A percentile compares a stretch with the other conserved stretches of the same genome.
phyloP scores from a whole-genome alignment of 2,329 filamentous ascomycete genomes.

The Sporothrix curviconia region DNA sequence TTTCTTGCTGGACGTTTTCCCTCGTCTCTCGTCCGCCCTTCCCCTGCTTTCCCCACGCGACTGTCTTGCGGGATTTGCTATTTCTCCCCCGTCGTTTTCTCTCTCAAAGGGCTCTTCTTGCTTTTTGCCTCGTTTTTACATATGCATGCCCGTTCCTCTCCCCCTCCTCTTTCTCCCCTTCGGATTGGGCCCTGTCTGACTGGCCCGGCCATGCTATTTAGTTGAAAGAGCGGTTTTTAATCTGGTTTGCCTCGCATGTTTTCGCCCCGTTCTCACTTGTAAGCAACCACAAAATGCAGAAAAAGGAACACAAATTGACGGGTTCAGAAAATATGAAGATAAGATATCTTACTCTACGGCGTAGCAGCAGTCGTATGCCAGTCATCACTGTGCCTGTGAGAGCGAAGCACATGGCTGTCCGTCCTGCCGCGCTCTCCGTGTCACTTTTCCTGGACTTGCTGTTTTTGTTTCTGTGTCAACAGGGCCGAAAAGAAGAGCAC shows the following conservation, averaged over 20 bases:
- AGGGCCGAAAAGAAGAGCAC: neutral
- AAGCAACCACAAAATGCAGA: neutral
- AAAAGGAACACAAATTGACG: too few relatives aligned
- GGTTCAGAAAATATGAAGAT: neutral
- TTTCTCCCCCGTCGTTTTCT: too few relatives aligned
- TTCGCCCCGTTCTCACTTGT: neutral
- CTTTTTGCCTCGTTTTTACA: neutral
- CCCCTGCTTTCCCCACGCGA: too few relatives aligned
- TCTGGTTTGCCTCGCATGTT: neutral
- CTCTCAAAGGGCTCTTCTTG: too few relatives aligned
- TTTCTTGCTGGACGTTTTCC: too few relatives aligned
- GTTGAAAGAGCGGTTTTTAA: neutral
- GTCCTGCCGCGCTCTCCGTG: neutral
- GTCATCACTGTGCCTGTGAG: too few relatives aligned
- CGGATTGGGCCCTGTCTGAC: neutral
- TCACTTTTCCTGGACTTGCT: neutral
- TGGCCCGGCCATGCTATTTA: neutral
- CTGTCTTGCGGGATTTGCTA: too few relatives aligned
- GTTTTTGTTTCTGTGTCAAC: neutral
- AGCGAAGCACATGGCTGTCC: neutral
- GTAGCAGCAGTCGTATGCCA: too few relatives aligned
- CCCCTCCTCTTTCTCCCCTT: neutral
- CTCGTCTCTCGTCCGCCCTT: too few relatives aligned
- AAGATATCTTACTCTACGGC: too few relatives aligned
- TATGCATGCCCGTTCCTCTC: neutral